These are phyloP conservation scores for Russula ochroleuca DNA, from an alignment of 768 basidiomycete genomes.

Conservation along the genomic window DNA sequence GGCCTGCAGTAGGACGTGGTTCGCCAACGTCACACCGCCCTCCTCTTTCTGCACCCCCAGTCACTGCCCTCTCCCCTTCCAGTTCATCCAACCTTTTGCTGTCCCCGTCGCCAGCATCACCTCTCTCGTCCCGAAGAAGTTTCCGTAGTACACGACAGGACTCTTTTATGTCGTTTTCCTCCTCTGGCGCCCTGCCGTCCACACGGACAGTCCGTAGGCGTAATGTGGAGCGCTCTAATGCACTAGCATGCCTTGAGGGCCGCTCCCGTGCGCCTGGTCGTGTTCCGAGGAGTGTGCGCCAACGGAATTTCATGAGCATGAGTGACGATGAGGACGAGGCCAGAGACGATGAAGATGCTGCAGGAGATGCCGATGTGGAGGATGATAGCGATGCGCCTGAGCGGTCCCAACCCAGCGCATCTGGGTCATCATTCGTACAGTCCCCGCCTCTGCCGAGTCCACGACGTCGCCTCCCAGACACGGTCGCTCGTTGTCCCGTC, in stretches of 20 bases:
- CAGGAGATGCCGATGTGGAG: slow-evolving; percentile 28
- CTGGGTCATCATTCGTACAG: slow-evolving; percentile 23
- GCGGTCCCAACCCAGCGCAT: slow-evolving; percentile 13
- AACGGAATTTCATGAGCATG: slow-evolving; percentile 62
- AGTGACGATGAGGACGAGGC: slow-evolving; percentile 55
- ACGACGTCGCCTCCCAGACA: background rate
- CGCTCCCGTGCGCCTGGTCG: slow-evolving; percentile 35
- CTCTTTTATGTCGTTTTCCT: slow-evolving; percentile 25
- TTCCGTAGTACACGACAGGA: slow-evolving; percentile 31
- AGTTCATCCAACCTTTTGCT: slow-evolving; percentile 5
- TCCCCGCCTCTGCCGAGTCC: background rate
- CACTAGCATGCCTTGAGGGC: slow-evolving; percentile 63
- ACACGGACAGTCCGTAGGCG: slow-evolving; percentile 24
- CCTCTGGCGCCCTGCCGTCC: slow-evolving; percentile 10
- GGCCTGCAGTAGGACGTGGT: background rate
- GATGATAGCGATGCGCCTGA: slow-evolving; percentile 34
- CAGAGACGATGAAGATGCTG: slow-evolving; percentile 9
- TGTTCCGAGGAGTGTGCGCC: slow-evolving; percentile 28
- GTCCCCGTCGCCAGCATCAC: background rate
- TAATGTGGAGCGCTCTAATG: slow-evolving; percentile 32
- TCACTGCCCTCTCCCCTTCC: background rate
- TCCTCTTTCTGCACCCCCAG: slow-evolving; percentile 19
- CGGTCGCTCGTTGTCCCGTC: background rate
- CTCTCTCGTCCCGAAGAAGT: slow-evolving; percentile 20
- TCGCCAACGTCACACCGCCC: background rate